Conservation (phyloP, 2,329 filamentous ascomycete genomes). For the Aspergillus sp. region DNA sequence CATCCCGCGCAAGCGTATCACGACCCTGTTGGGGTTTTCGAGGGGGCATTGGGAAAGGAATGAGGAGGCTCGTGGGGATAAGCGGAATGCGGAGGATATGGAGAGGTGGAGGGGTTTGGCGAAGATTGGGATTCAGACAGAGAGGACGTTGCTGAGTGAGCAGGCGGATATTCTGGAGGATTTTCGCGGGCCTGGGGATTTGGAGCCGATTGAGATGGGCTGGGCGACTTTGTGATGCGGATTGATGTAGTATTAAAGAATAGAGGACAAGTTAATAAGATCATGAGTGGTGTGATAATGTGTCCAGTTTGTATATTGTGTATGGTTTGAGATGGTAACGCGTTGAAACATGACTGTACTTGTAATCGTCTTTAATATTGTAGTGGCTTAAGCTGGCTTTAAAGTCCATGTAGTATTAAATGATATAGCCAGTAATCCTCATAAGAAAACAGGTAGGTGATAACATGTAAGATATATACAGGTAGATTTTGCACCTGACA, state of each 20-base stretch:
- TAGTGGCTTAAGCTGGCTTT: no score
- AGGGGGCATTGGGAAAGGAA: conserved; percentile 53
- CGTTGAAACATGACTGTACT: no score
- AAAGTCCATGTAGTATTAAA: no score
- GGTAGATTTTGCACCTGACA: no score
- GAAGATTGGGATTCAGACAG: conserved; percentile 46
- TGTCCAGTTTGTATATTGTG: no score
- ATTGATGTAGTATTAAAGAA: background rate
- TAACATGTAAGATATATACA: no score
- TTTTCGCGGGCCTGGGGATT: conserved; percentile 46
- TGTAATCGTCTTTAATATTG: no score
- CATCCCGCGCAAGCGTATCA: conserved; percentile 46
- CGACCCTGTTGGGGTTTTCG: conserved; percentile 51
- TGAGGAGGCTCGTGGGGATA: conserved; percentile 51
- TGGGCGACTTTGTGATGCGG: conserved; percentile 28
- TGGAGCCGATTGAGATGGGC: conserved; percentile 43
- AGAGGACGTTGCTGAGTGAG: conserved; percentile 50
- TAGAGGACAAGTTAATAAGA: no score
- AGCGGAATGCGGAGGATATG: conserved; percentile 49
- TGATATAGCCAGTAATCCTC: no score
- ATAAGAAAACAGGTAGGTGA: no score
- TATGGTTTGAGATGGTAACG: no score
- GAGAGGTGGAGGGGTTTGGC: conserved; percentile 51
- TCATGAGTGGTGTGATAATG: no score
- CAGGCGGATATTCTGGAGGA: conserved; percentile 49